phyloP scores from a whole-genome alignment of 2,329 filamentous ascomycete genomes.

The Aspergillus costaricaensis region DNA sequence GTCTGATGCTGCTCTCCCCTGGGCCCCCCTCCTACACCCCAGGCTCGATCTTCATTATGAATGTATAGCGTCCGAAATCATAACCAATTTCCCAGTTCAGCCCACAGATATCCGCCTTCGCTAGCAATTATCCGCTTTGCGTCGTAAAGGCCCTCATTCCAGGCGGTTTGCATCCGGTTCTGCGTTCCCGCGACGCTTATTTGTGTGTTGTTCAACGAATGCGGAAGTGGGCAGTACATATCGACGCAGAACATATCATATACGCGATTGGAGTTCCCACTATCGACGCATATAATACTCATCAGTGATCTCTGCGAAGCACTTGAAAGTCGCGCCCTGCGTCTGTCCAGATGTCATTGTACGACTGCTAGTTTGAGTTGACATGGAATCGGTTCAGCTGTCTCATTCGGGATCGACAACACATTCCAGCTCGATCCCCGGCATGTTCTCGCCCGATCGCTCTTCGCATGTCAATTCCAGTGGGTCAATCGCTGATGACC shows the following conservation, averaged over 20 bases:
- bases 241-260: conserved; percentile 4
- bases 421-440: conserved; percentile 11
- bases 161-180: conserved; percentile 9
- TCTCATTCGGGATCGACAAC: conserved; percentile 16
- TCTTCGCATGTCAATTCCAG: conserved; percentile 3
- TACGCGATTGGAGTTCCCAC: background rate
- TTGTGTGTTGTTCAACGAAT: conserved; percentile 14
- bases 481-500: background rate
- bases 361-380: conserved; percentile 10
- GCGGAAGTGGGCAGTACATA: conserved; percentile 14
- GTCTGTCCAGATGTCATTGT: conserved; percentile 16
- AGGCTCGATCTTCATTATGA: conserved; percentile 11
- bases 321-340: background rate
- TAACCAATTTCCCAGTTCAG: background rate
- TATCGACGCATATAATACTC: background rate
- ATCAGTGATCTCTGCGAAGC: background rate
- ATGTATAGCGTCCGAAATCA: conserved; percentile 5
- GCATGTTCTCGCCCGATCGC: background rate
- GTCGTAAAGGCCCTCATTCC: background rate
- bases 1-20: conserved; percentile 8
- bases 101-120: background rate
- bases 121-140: background rate
- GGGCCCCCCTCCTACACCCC: background rate
- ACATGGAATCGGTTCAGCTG: conserved; percentile 19
- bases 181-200: background rate